Evolutionary conservation across 257 asterid species (phyloP).

Genomic region (Galeopsis tetrahit): DNA sequence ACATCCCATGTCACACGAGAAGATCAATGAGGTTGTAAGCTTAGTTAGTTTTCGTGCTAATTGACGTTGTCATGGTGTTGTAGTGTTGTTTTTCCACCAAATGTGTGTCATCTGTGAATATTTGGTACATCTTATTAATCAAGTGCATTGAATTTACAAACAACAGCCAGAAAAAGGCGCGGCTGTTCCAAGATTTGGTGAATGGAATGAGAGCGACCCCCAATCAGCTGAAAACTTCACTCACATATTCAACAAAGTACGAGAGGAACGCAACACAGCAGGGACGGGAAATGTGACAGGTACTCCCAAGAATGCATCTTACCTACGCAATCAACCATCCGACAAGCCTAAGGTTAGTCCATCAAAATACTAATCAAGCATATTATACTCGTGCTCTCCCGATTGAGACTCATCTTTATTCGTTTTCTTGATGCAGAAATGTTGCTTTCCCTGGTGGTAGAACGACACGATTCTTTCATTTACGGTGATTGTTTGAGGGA

Average conservation of each 20-base stretch:
- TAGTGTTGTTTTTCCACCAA: too few relatives aligned
- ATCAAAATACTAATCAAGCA: neutral
- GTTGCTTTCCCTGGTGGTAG: slow-evolving; percentile 59
- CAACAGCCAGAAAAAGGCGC: slow-evolving; percentile 61
- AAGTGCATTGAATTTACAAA: slow-evolving; percentile 15
- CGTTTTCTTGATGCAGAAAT: slow-evolving; percentile 37
- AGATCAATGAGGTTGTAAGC: too few relatives aligned
- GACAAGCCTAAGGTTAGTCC: slow-evolving; percentile 40
- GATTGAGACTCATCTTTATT: neutral
- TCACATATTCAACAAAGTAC: slow-evolving; percentile 57
- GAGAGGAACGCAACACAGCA: slow-evolving; percentile 48
- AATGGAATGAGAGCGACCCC: slow-evolving; percentile 71
- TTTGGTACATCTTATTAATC: neutral
- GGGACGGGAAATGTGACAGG: slow-evolving; percentile 39
- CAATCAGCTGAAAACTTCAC: slow-evolving; percentile 70
- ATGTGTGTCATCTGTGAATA: neutral
- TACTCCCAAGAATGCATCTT: slow-evolving; percentile 38
- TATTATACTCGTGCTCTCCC: neutral
- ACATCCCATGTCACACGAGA: too few relatives aligned
- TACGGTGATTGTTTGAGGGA: neutral
- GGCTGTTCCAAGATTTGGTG: slow-evolving; percentile 78
- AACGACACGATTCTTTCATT: slow-evolving; percentile 5
- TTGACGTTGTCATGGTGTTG: too few relatives aligned
- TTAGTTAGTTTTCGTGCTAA: too few relatives aligned
- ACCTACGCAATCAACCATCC: slow-evolving; percentile 24